A percentile compares a stretch with the other conserved stretches of the same genome.
These are phyloP conservation scores for Ogataea nitratoaversa DNA, from an alignment of 805 yeast species.

Conservation along the genomic window DNA sequence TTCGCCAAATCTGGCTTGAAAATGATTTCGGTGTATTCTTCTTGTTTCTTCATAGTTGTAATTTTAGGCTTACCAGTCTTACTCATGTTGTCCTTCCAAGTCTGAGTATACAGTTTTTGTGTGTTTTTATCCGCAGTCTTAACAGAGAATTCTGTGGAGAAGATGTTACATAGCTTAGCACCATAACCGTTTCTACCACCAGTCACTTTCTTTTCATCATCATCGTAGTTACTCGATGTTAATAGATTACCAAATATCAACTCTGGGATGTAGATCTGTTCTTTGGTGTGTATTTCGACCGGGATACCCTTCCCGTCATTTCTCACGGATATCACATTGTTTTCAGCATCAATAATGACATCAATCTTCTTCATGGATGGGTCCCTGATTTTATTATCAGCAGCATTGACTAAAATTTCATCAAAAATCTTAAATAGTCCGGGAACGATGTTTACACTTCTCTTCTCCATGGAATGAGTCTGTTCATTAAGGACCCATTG, in stretches of 20 bases:
- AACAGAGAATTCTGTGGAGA: conserved; percentile 78
- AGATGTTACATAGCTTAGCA: conserved; percentile 94
- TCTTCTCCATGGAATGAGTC: conserved; percentile 53
- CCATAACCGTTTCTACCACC: conserved; percentile 99
- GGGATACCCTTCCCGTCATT: conserved; percentile 98
- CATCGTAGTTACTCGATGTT: conserved; percentile 95
- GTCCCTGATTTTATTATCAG: conserved; percentile 96
- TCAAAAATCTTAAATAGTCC: conserved; percentile 95
- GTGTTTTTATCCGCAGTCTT: conserved; percentile 80
- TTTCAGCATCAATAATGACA: conserved; percentile 75
- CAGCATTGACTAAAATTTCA: conserved; percentile 96
- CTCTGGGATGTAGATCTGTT: conserved; percentile 91
- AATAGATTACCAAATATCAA: conserved; percentile 91
- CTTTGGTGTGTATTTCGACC: conserved; percentile 86
- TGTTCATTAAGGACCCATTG: conserved; percentile 85
- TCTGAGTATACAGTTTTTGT: conserved; percentile 66
- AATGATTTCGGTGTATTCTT: conserved; percentile 80
- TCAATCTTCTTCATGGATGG: conserved; percentile 81
- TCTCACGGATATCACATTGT: conserved; percentile 69
- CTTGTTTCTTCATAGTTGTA: conserved; percentile 48
- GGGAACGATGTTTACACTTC: conserved; percentile 78
- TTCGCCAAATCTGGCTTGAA: conserved; percentile 84
- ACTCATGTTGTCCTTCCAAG: conserved; percentile 87
- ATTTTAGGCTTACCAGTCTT: conserved; percentile 73
- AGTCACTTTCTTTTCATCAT: conserved; percentile 89